Base-by-base conservation (phyloP, 1,284 basidiomycete genomes). In the Moniliella sp. region DNA sequence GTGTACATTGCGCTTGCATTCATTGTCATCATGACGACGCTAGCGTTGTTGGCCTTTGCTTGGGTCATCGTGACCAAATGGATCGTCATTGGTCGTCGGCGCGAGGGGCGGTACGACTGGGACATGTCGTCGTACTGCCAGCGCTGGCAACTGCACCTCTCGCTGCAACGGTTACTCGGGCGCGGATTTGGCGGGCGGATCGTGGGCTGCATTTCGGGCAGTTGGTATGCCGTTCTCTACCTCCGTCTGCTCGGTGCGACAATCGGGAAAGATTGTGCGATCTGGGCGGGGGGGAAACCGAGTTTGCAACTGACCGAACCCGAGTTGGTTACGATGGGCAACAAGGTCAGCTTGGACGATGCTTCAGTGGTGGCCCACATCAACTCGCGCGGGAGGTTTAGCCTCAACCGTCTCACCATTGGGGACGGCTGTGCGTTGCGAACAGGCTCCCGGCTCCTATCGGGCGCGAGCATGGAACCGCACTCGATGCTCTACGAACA, bases 71-170 rank as follows among this genome's bases (percentile, higher is more conserved):
- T 21, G 3, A 56, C 54, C 23, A 57, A 57, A 32, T 57, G 54
- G 54, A 37, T 44, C 2, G 33, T 57, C 15, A 57, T 57, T 34
- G 54, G 54, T 15, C 44, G 53, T 57, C n/a, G n/a, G n/a, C n/a
- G n/a, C n/a, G n/a, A n/a, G n/a, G n/a, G n/a, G n/a, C n/a, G n/a
- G n/a, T n/a, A 56, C 43, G 53, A 57, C 32, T 57, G 54, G 54
- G 52, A 57, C 41, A 52, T 47, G 45, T 54, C 48, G 29, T 51
- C 46, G 34, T 57, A 57, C 41, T 57, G 54, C 31, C 54, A 57
- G 38, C 46, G 54, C 15, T 57, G 54, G 54, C 54, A 57, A 39
- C 43, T 52, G 13, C 54, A 57, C 28, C 42, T 57, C 7, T 45
- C 46, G 16, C 29, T 57, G 36, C 48, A 51, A 30, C 42, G 44